Percentiles rank a stretch among this genome's conserved stretches.
phyloP scores from a whole-genome alignment of 768 basidiomycete species.

The Russula ochroleuca region DNA sequence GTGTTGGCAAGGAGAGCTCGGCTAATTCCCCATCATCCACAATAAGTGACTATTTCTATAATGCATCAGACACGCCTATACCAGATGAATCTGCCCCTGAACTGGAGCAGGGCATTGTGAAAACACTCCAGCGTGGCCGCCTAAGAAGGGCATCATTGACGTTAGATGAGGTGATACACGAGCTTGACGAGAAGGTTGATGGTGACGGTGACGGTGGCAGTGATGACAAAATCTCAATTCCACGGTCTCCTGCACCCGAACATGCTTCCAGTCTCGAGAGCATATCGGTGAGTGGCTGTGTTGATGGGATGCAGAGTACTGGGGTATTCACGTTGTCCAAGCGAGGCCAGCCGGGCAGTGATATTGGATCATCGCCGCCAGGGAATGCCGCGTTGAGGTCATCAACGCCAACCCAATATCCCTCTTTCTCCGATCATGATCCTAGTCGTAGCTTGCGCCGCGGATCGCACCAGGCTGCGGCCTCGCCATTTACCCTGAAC shows the following conservation, averaged over 20 bases:
- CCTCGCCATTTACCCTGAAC: conserved; percentile 50
- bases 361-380: conserved; percentile 47
- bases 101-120: no score
- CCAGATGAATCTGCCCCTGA: conserved; percentile 22
- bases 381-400: no score
- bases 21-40: no score
- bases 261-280: conserved; percentile 19
- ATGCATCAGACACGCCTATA: conserved; percentile 16
- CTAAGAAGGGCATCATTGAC: conserved; percentile 68
- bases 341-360: no score
- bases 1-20: conserved; percentile 39
- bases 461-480: conserved; percentile 29
- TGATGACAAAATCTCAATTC: conserved; percentile 69
- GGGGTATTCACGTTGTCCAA: no score
- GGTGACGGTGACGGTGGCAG: conserved; percentile 35
- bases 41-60: conserved; percentile 10
- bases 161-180: conserved; percentile 68
- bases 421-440: conserved; percentile 43
- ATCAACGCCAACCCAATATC: conserved; percentile 61
- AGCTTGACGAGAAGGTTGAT: conserved; percentile 71
- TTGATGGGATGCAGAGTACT: no score
- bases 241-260: conserved; percentile 45
- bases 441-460: conserved; percentile 5
- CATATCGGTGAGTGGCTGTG: conserved; percentile 22
- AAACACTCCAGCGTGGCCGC: no score